Base-by-base conservation (phyloP, 129 eudicot genomes). In the Saposhnikovia divaricata region DNA sequence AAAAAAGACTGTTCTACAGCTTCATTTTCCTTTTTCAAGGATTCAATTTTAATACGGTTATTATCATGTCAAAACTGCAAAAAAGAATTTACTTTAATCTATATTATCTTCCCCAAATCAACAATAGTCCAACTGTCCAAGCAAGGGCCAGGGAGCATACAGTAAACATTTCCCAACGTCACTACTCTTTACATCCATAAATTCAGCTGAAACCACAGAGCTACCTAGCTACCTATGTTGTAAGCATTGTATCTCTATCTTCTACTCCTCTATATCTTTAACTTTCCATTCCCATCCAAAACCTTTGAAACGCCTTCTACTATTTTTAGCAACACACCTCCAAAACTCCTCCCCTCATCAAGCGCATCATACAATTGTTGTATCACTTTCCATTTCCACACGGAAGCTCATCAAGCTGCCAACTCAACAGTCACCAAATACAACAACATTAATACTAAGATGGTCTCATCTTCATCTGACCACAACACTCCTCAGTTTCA, bases 381-480 rank as follows among this genome's bases (percentile, higher is more conserved):
- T 21, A 25, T 74, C 11, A 12, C 9, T 15, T 14, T 34, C 16
- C n/a, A 40, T 82, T 80, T 51, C 80, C 25, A 59, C 80, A 81
- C 79, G 85, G 50, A 85, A 61, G 9, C 63, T 47, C 76, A 40
- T 68, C 61, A 21, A 23, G 18, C 38, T 44, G 21, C 59, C 57
- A 25, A n/a, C 77, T 19, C 18, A 74, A 45, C 8, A 34, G 27
- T 43, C 11, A 42, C 3, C 80, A 51, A 21, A 2, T 16, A 72
- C 37, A 40, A 18, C 68, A 38, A 72, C 76, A 40, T 4, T 28
- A 61, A 5, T 42, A 74, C 69, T 72, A 81, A 73, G 23, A 89
- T 89, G 91, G 87, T 81, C 43, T 42, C 77, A 21, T 81, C 91
- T 61, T 61, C 69, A 5, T 76, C 93, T 45, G 91, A 85, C 65